Evolutionary conservation across 495 filamentous ascomycete genomes (phyloP).

Genomic region (Penicilliopsis zonata): DNA sequence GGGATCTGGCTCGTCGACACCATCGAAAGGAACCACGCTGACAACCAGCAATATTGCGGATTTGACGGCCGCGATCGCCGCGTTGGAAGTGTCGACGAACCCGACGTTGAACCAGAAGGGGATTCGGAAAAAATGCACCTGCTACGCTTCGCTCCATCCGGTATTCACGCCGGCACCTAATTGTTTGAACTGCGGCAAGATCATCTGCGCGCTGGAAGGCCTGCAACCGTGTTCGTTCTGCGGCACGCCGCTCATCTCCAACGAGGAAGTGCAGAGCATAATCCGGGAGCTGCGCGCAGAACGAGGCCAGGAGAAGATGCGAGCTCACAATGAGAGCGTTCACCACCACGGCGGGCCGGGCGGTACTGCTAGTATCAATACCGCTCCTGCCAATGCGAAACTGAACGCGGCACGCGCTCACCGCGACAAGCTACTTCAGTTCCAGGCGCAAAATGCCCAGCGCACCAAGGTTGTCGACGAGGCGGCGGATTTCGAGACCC

Average conservation of each 20-base stretch:
- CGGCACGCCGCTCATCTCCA: conserved; percentile 54
- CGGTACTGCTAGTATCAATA: conserved; percentile 22
- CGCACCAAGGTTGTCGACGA: conserved; percentile 87
- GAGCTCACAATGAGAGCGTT: conserved; percentile 65
- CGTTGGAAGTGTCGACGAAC: conserved; percentile 82
- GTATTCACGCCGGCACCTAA: conserved; percentile 81
- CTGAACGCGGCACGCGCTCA: conserved; percentile 48
- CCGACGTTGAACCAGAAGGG: conserved; percentile 46
- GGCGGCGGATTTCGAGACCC: conserved; percentile 82
- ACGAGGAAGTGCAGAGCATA: conserved; percentile 68
- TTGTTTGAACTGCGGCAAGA: conserved; percentile 85
- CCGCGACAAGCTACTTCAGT: conserved; percentile 68
- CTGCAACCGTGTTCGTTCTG: conserved; percentile 94
- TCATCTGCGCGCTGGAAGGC: conserved; percentile 92
- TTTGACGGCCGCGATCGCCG: conserved; percentile 82
- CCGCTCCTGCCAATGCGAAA: conserved; percentile 35
- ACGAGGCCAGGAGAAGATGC: conserved; percentile 74
- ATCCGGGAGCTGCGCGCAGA: conserved; percentile 78
- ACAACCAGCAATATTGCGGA: conserved; percentile 62
- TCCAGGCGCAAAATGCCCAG: conserved; percentile 79
- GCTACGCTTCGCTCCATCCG: conserved; percentile 75
- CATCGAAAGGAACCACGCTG: conserved; percentile 17
- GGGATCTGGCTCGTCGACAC: conserved; percentile 23
- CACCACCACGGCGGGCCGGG: conserved; percentile 29
- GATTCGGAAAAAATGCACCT: conserved; percentile 60